A percentile compares a stretch with the other conserved stretches of the same genome.
Conservation (phyloP, 1,284 basidiomycete species). For the Apiotrichum mycotoxinovorans region DNA sequence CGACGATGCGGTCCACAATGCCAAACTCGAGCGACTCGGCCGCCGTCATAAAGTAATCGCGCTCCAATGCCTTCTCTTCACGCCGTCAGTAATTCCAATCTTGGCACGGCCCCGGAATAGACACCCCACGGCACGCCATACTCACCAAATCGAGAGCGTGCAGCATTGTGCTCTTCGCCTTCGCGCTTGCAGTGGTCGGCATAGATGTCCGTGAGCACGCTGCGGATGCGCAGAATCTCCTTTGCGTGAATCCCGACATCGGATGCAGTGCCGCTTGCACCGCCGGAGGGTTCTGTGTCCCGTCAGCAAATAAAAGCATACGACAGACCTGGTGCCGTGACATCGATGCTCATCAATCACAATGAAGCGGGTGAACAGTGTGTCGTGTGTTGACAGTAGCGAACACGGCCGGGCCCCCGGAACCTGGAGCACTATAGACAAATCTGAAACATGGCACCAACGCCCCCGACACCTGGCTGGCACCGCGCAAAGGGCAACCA, state of each 20-base stretch:
- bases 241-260: constrained; percentile 92
- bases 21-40: constrained; percentile 83
- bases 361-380: no score
- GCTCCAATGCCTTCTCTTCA: constrained; percentile 72
- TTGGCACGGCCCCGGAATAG: no score
- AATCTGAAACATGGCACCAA: no score
- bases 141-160: constrained; percentile 72
- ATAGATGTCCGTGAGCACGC: constrained; percentile 77
- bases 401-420: no score
- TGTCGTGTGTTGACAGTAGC: no score
- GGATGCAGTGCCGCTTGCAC: constrained; percentile 84
- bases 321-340: neutral
- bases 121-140: no score
- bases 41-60: constrained; percentile 92
- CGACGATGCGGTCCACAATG: constrained; percentile 82
- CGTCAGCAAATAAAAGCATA: neutral
- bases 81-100: no score
- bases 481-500: no score
- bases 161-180: constrained; percentile 63
- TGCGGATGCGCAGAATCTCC: constrained; percentile 82
- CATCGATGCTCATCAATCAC: neutral
- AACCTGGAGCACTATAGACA: no score
- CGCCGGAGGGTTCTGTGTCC: constrained; percentile 83
- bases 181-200: constrained; percentile 59
- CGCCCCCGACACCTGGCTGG: no score